phyloP scores from a whole-genome alignment of 768 basidiomycete species.

The Tephrocybe sp. region DNA sequence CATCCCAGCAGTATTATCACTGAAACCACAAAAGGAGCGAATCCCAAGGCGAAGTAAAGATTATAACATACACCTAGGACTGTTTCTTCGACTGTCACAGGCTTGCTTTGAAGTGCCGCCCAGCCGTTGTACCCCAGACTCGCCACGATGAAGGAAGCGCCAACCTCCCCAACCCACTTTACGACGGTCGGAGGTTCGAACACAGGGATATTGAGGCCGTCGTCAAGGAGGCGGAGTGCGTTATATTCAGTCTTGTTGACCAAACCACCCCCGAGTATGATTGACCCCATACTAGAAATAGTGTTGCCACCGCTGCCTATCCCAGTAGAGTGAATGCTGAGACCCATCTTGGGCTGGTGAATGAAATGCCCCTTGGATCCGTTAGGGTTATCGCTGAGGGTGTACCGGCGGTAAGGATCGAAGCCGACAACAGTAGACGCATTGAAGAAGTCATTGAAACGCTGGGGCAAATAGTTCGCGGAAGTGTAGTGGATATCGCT shows the following conservation, averaged over 20 bases:
- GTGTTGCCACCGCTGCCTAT: conserved; percentile 11
- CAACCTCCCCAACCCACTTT: conserved; percentile 17
- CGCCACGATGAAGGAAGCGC: conserved; percentile 14
- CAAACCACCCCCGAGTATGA: neutral
- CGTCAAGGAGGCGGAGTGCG: too few relatives aligned
- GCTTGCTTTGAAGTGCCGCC: conserved; percentile 12
- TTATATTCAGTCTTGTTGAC: too few relatives aligned
- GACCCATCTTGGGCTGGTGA: neutral
- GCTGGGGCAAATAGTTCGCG: too few relatives aligned
- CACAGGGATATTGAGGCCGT: too few relatives aligned
- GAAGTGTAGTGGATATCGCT: neutral
- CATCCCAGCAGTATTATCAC: neutral
- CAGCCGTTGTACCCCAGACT: conserved; percentile 21
- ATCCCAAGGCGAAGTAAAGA: conserved; percentile 13
- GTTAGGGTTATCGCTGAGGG: conserved; percentile 5
- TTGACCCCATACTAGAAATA: neutral
- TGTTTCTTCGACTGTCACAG: conserved; percentile 16
- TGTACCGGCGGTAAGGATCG: conserved; percentile 14
- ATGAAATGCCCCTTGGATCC: conserved; percentile 11
- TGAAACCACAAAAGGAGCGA: conserved; percentile 15
- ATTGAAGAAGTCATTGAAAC: neutral
- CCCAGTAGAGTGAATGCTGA: neutral
- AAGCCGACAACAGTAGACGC: neutral
- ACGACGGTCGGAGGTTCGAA: neutral
- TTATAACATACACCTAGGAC: conserved; percentile 18